These are phyloP conservation scores for Leccinum imitatum DNA, from an alignment of 768 basidiomycete genomes.

Conservation along the genomic window DNA sequence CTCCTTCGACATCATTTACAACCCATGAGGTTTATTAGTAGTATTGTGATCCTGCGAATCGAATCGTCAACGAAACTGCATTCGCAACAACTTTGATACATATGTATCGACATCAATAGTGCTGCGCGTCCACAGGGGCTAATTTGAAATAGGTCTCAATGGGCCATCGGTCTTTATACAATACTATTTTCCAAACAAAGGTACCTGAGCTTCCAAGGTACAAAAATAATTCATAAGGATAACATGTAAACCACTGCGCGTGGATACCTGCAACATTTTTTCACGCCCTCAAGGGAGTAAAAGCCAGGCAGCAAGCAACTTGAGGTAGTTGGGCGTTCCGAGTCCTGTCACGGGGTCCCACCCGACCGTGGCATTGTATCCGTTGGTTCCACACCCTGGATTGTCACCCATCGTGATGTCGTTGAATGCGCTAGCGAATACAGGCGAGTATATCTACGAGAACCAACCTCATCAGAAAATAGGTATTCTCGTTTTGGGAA, in stretches of 20 bases:
- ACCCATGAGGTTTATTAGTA: too few relatives aligned
- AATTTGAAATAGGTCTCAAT: background rate
- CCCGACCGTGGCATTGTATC: slow-evolving; percentile 24
- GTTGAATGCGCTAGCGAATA: slow-evolving; percentile 18
- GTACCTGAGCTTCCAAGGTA: background rate
- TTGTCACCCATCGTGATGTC: slow-evolving; percentile 24
- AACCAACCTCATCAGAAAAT: background rate
- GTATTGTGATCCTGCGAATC: too few relatives aligned
- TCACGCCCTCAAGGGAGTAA: slow-evolving; percentile 32
- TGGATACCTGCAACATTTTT: background rate
- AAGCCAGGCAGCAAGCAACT: slow-evolving; percentile 44
- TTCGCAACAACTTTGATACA: too few relatives aligned
- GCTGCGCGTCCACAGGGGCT: background rate
- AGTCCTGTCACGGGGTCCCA: slow-evolving; percentile 39
- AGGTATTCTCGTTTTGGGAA: slow-evolving; percentile 1
- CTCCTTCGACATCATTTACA: too few relatives aligned
- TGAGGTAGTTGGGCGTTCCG: slow-evolving; percentile 47
- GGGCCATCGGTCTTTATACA: background rate
- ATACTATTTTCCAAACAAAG: background rate
- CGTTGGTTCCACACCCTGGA: slow-evolving; percentile 29
- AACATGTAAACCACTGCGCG: background rate
- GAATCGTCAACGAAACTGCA: too few relatives aligned
- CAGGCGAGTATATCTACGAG: slow-evolving; percentile 18
- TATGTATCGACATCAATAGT: background rate
- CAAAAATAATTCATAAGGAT: background rate